A percentile compares a stretch with the other conserved stretches of the same genome.
Evolutionary conservation across 257 asterid species (phyloP).

Genomic region (Coffea canephora): DNA sequence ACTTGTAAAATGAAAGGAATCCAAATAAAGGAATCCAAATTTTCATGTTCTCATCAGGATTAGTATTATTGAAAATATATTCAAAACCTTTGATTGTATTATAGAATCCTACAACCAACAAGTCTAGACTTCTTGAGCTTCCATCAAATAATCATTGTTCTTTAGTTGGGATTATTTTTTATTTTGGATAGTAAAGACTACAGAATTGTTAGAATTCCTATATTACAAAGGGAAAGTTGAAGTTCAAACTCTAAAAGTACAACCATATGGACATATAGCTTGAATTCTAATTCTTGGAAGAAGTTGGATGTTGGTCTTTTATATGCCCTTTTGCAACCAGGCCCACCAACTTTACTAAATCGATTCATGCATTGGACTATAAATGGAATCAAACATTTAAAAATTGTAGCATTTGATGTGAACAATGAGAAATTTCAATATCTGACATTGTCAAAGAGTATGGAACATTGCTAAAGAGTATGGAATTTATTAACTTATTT

Average conservation of each 20-base stretch:
- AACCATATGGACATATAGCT: background rate
- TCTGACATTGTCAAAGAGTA: background rate
- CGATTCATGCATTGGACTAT: background rate
- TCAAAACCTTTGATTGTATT: background rate
- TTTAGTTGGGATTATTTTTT: background rate
- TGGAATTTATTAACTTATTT: background rate
- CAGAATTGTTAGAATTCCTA: background rate
- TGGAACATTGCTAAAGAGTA: too few species aligned
- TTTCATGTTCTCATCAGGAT: too few species aligned
- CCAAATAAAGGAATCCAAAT: too few species aligned
- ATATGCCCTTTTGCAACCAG: background rate
- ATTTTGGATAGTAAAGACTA: background rate
- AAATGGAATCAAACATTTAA: too few species aligned
- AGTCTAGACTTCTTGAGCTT: background rate
- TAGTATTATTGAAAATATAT: background rate
- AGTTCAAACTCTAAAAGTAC: too few species aligned
- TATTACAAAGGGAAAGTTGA: background rate
- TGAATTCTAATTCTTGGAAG: background rate
- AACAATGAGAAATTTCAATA: background rate
- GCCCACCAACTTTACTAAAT: background rate
- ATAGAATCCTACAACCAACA: background rate
- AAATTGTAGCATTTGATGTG: slow-evolving; percentile 4
- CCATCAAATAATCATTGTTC: background rate
- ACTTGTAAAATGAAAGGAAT: too few species aligned
- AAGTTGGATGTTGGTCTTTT: background rate